These are phyloP conservation scores for Fomitopsis palustris DNA, from an alignment of 1,284 basidiomycete species.

Conservation along the genomic window DNA sequence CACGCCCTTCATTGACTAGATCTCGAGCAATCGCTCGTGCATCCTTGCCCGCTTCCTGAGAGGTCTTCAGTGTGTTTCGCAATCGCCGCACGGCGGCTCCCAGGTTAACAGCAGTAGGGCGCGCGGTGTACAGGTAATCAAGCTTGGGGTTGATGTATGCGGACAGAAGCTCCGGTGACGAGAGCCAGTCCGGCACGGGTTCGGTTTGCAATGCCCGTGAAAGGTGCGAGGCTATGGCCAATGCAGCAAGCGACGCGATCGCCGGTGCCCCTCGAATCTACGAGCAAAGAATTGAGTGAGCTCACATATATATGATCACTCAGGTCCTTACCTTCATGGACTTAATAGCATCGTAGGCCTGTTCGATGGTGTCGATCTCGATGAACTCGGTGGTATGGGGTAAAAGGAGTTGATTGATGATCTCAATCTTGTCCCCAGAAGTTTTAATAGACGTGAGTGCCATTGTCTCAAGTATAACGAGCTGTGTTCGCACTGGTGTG, in stretches of 20 bases:
- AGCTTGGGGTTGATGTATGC: slow-evolving; percentile 55
- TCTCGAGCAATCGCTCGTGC: slow-evolving; percentile 48
- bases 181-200: slow-evolving; percentile 46
- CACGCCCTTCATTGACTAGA: slow-evolving; percentile 59
- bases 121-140: slow-evolving; percentile 74
- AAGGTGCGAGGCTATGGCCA: slow-evolving; percentile 70
- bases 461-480: neutral
- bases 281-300: neutral
- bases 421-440: slow-evolving; percentile 67
- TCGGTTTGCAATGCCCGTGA: slow-evolving; percentile 40
- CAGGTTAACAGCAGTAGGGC: slow-evolving; percentile 94
- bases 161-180: slow-evolving; percentile 45
- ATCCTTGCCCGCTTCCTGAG: slow-evolving; percentile 38
- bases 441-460: slow-evolving; percentile 62
- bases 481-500: neutral
- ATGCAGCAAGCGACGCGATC: slow-evolving; percentile 87
- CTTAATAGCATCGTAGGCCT: slow-evolving; percentile 90
- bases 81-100: slow-evolving; percentile 79
- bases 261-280: slow-evolving; percentile 91
- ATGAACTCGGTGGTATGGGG: slow-evolving; percentile 80
- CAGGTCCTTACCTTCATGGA: slow-evolving; percentile 71
- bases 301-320: neutral
- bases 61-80: slow-evolving; percentile 40
- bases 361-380: slow-evolving; percentile 65
- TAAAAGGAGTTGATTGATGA: slow-evolving; percentile 82